Evolutionary conservation across 495 filamentous ascomycete species (phyloP), one percentile per base, ranked within the genome.

Genomic region (Glarea lozoyensis): DNA sequence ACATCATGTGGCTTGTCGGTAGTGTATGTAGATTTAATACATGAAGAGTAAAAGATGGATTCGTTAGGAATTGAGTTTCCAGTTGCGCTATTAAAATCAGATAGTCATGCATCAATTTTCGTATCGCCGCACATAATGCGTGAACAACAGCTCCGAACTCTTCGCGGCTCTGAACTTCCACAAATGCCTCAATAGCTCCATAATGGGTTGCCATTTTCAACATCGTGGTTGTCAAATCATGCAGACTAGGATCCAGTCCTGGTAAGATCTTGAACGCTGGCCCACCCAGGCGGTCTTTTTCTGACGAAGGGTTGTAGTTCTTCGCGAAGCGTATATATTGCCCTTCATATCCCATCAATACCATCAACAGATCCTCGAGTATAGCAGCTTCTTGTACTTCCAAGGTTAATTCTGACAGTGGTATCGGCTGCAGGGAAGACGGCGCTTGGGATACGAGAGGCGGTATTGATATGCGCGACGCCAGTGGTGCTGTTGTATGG

Each of bases 261-360:
- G 83, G 73, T 0, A 84, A 66, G 34, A 97, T 80, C 46, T 78
- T 79, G 64, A 84, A 97, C 7, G 63, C 59, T 2, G 92, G 90
- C 0, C 93, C 92, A 1, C 76, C 69, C 39, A 97, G 65, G 13
- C 88, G 79, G 58, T 92, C 86, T 46, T 88, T 88, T 60, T 98
- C 92, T 10, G 78, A 72, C 4, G 72, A 61, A 0, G 92, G 87
- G 46, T 94, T 82, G 60, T 94, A 96, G 2, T 76, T 73, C 42
- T 78, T 78, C 27, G 71, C 70, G 52, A 87, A 97, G 45, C 88
- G 86, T 50, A 97, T 84, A 60, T 96, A 96, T 60, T 94, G 88
- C 20, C 92, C 92, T 63, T 98, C 92, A 48, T 86, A 93, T n/a
- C 92, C 92, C 90, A 97, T 96, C 50, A 96, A 90, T 2, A 93